Evolutionary conservation across 1,284 basidiomycete genomes (phyloP).

Genomic region (Porphyrellus sp.): DNA sequence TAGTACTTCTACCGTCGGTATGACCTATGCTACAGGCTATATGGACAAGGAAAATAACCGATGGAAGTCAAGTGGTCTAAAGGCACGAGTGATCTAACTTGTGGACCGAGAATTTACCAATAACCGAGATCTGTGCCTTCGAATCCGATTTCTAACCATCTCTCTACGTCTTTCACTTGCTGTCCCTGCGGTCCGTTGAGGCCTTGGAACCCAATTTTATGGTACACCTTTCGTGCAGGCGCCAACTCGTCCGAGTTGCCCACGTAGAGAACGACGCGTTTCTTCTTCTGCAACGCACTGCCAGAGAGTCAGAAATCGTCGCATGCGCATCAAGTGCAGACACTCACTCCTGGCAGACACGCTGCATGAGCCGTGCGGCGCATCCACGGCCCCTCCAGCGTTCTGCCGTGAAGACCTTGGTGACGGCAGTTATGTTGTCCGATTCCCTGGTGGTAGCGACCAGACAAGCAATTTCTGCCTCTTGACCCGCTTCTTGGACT

Average conservation of each 20-base stretch:
- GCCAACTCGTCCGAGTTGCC: slow-evolving; percentile 30
- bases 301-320: neutral
- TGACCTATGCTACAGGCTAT: slow-evolving; percentile 12
- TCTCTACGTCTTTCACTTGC: slow-evolving; percentile 17
- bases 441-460: slow-evolving; percentile 51
- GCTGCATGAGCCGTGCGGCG: slow-evolving; percentile 44
- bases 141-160: slow-evolving; percentile 26
- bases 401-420: slow-evolving; percentile 49
- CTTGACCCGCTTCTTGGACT: slow-evolving; percentile 27
- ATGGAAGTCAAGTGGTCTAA: neutral
- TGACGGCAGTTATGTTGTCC: slow-evolving; percentile 42
- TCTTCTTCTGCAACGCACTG: slow-evolving; percentile 36
- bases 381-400: slow-evolving; percentile 42
- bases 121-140: slow-evolving; percentile 13
- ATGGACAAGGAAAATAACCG: neutral
- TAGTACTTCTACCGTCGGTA: neutral
- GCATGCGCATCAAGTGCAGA: neutral
- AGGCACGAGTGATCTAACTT: neutral
- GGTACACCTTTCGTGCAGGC: slow-evolving; percentile 23
- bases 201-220: slow-evolving; percentile 26
- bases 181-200: slow-evolving; percentile 11
- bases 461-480: slow-evolving; percentile 55
- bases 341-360: slow-evolving; percentile 42
- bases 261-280: slow-evolving; percentile 49
- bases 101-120: slow-evolving; percentile 10